Evolutionary conservation across 2,329 filamentous ascomycete genomes (phyloP), one percentile per base, ranked within the genome.

Genomic region (Epichloe festucae): DNA sequence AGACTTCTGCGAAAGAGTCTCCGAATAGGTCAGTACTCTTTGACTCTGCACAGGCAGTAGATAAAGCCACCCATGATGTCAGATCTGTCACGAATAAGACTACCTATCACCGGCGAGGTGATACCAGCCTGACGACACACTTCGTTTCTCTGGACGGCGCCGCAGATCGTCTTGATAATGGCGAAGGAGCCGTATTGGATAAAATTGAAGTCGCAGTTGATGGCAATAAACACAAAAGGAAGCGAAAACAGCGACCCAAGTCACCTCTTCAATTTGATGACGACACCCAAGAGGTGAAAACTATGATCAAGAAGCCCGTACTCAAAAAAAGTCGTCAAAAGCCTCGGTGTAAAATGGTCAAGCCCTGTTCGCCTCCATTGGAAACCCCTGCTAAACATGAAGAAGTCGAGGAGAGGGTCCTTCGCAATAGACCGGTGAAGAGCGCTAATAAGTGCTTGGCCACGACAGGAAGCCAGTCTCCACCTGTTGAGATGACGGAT

Each of bases 201-300:
- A 19, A n/a, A 12, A 11, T 4, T 17, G 23, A 42, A 4, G 39
- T 15, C 7, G 17, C 23, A 15, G 14, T 19, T 42, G n/a, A 38
- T n/a, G 48, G 15, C 12, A 31, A 46, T n/a, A 46, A 44, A 8
- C 23, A 19, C 1, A 54, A 53, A 21, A 62, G 48, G 49, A 66
- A 58, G 35, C 57, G 58, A n/a, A 65, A 58, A 48, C 67, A 69
- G 53, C 57, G 63, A 23, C 57, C 66, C 1, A 70, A 70, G 45
- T 51, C 62, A 1, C 63, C 67, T 1, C 50, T 70, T 2, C 52
- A 60, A 3, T 67, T 70, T 14, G 61, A 70, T 48, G 56, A 61
- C 8, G n/a, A 48, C 1, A 68, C 62, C 5, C 59, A 64, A 11
- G 53, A 59, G 6, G 54, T 66, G 2, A 61, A 57, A 4, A 49